phyloP scores from a whole-genome alignment of 2,329 filamentous ascomycete genomes.

The Cryoendolithus antarcticus region DNA sequence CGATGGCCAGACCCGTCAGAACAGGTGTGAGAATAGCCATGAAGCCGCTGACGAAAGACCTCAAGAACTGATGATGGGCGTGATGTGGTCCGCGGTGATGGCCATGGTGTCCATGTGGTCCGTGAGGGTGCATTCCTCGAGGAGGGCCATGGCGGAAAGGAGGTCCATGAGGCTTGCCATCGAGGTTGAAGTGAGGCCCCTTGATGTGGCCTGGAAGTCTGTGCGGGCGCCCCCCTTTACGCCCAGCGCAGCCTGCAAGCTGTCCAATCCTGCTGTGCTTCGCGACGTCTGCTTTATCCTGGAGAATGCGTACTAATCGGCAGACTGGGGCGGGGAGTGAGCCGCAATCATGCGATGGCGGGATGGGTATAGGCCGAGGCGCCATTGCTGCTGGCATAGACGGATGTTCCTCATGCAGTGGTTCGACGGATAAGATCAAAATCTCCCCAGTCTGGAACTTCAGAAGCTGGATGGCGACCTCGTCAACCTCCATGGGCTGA shows the following conservation, averaged over 20 bases:
- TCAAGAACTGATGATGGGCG: constrained; percentile 29
- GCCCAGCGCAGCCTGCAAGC: constrained; percentile 18
- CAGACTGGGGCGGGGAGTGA: constrained; percentile 38
- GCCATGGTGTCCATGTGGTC: not conserved
- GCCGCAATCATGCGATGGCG: constrained; percentile 24
- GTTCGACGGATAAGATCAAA: constrained; percentile 32
- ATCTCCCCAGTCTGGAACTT: constrained; percentile 45
- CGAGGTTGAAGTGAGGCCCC: constrained; percentile 12
- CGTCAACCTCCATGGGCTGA: constrained; percentile 37
- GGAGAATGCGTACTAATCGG: constrained; percentile 42
- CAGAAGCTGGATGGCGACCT: constrained; percentile 49
- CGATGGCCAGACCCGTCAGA: constrained; percentile 55
- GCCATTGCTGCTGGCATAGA: constrained; percentile 1
- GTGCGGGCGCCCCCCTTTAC: constrained; percentile 13
- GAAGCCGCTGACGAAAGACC: constrained; percentile 30
- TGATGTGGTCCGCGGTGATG: constrained; percentile 23
- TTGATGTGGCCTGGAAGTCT: constrained; percentile 16
- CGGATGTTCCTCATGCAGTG: constrained; percentile 1
- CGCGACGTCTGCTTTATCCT: constrained; percentile 31
- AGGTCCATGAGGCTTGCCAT: constrained; percentile 16
- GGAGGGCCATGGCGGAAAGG: constrained; percentile 13
- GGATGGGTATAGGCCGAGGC: constrained; percentile 7
- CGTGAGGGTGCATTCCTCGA: constrained; percentile 5
- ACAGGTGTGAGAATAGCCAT: constrained; percentile 56
- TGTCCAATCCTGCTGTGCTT: constrained; percentile 27